These are phyloP conservation scores for Circinella minor DNA, from an alignment of 371 early-diverging fungal species.

Conservation along the genomic window DNA sequence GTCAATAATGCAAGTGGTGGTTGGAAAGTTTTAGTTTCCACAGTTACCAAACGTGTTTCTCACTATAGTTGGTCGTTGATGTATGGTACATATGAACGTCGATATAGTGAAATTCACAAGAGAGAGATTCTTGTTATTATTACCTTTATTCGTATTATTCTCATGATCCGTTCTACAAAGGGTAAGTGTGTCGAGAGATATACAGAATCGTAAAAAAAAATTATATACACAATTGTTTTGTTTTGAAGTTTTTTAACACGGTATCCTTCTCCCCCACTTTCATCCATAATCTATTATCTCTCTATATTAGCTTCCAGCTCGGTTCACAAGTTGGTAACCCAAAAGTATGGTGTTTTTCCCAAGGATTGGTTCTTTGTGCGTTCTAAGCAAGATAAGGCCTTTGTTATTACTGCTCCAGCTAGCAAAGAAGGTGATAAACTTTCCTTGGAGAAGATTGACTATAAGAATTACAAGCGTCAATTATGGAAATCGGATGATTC, in stretches of 20 bases:
- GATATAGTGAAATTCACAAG: conserved; percentile 36
- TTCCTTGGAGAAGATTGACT: conserved; percentile 35
- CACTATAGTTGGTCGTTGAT: conserved; percentile 42
- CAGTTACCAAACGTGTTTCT: conserved; percentile 18
- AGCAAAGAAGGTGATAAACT: conserved; percentile 42
- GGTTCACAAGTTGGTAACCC: conserved; percentile 41
- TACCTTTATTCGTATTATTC: conserved; percentile 31
- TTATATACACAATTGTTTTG: not conserved
- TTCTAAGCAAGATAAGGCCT: conserved; percentile 36
- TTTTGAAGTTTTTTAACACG: not conserved
- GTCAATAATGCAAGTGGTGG: conserved; percentile 22
- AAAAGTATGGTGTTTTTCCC: conserved; percentile 48
- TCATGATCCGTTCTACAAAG: conserved; percentile 23
- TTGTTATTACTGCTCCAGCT: conserved; percentile 36
- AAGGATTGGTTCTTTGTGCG: conserved; percentile 53
- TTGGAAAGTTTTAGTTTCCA: conserved; percentile 35
- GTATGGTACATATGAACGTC: conserved; percentile 37
- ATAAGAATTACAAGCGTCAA: conserved; percentile 47
- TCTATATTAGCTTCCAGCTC: conserved; percentile 17
- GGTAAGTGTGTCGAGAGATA: conserved; percentile 16
- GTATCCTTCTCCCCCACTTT: not conserved
- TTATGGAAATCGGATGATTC: conserved; percentile 60
- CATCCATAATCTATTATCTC: not conserved
- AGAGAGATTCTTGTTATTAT: conserved; percentile 33
- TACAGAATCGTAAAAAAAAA: too few species aligned